These are phyloP conservation scores for Fraxinus paxiana DNA, from an alignment of 305 asterid genomes.

Conservation along the genomic window DNA sequence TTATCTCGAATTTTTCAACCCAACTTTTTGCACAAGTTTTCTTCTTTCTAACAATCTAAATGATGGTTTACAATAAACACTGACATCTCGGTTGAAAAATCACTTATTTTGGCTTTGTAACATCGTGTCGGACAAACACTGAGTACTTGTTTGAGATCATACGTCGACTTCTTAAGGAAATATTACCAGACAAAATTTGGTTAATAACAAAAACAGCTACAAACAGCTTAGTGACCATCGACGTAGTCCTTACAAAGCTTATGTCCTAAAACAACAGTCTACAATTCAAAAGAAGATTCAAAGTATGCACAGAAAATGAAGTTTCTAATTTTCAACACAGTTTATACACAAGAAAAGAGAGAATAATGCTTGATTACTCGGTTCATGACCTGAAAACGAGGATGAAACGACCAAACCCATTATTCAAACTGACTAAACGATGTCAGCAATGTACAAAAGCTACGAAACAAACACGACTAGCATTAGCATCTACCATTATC, in stretches of 20 bases:
- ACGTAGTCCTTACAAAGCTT: neutral
- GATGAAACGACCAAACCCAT: neutral
- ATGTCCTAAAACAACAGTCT: neutral
- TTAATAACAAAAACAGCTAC: neutral
- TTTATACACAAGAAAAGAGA: slow-evolving; percentile 7
- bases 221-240: neutral
- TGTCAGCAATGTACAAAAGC: slow-evolving; percentile 26
- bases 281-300: neutral
- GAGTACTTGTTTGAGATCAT: neutral
- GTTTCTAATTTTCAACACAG: neutral
- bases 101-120: neutral
- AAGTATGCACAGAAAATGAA: neutral
- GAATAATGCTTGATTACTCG: neutral
- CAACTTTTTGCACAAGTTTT: neutral
- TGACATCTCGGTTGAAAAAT: neutral
- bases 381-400: slow-evolving; percentile 11
- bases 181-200: neutral
- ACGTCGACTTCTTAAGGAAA: neutral
- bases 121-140: neutral
- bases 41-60: neutral
- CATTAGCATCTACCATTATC: slow-evolving; percentile 13
- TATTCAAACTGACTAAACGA: slow-evolving; percentile 20
- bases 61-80: neutral
- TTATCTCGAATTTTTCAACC: neutral
- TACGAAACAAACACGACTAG: neutral